These are phyloP conservation scores for Edaphochlamys debaryana DNA, from an alignment of 139 green algal species.

Conservation along the genomic window DNA sequence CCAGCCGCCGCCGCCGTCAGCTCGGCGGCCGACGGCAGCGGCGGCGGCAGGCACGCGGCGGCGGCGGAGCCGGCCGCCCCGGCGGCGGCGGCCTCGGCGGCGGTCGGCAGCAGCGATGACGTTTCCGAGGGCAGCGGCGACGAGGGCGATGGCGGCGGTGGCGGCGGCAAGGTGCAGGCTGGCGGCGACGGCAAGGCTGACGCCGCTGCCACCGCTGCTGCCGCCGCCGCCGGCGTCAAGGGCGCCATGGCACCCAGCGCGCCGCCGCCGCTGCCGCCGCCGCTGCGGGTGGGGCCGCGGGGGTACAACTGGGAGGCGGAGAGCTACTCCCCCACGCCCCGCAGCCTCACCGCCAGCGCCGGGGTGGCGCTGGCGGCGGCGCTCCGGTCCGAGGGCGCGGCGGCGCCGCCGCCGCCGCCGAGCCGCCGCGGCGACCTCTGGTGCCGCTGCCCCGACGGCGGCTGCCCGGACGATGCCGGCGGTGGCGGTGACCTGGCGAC, in stretches of 20 bases:
- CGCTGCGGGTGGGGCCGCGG: conserved; percentile 7
- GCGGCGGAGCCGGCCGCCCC: too few species aligned
- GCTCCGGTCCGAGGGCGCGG: neutral
- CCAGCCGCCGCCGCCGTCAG: too few species aligned
- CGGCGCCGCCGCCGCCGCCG: neutral
- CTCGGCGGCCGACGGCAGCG: neutral
- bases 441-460: conserved; percentile 8
- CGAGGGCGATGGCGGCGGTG: too few species aligned
- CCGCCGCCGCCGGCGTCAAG: neutral
- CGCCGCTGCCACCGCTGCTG: neutral
- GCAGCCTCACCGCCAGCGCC: neutral
- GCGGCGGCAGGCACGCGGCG: neutral
- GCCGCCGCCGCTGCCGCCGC: neutral
- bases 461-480: neutral
- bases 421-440: neutral
- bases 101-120: neutral
- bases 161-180: too few species aligned
- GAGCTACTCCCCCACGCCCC: conserved; percentile 31
- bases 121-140: too few species aligned
- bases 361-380: neutral
- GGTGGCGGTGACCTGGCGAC: neutral
- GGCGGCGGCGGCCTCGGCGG: too few species aligned
- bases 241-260: neutral
- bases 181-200: too few species aligned
- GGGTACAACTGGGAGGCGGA: conserved; percentile 23